Base-by-base conservation (phyloP, 495 filamentous ascomycete genomes). In the Podospora comata region DNA sequence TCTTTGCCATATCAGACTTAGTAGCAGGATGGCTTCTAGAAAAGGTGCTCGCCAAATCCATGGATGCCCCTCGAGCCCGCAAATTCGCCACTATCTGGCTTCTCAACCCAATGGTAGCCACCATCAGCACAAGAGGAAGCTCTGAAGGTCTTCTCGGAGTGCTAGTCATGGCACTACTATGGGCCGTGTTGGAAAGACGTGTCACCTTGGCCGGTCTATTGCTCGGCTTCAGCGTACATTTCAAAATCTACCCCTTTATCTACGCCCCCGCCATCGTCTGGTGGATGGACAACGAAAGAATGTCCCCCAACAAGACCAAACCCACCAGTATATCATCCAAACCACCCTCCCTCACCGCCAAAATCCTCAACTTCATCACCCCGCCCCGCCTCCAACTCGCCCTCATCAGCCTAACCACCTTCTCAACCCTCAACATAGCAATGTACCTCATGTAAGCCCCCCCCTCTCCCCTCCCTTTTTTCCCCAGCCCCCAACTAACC, bases 231-330 rank as follows among this genome's bases (percentile, higher is more conserved):
- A 85, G 88, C 1, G 94, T 97, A 30, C 95, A 99, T 77, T 96
- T 98, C 77, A 99, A 99, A 82, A 99, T 99, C 65, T 99, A 98
- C 75, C 95, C 95, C 0, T 96, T 97, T 74, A 92, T 98, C 53
- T 99, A 99, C 79, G 94, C 91, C 0, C 83, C 87, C 0, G 90
- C 92, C 0, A 91, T 98, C 32, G 75, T 97, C 7, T 96, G 91
- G 91, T 94, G 89, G 90, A 87, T 97, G 82, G 91, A 32, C 30
- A 48, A 48, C 39, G 39, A 48, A 48, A 48, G 9, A 16, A 48
- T 18, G 13, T 13, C 7, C 13, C 13, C 39, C 39, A 48, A 48
- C 13, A 48, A 48, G 39, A 48, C 39, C 39, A 48, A 48, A 48
- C 39, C 39, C 15, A 48, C 39, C 39, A 48, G 13, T 23, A 1